Conservation (phyloP, 371 early-diverging fungal species). For the Mortierella sp. region DNA sequence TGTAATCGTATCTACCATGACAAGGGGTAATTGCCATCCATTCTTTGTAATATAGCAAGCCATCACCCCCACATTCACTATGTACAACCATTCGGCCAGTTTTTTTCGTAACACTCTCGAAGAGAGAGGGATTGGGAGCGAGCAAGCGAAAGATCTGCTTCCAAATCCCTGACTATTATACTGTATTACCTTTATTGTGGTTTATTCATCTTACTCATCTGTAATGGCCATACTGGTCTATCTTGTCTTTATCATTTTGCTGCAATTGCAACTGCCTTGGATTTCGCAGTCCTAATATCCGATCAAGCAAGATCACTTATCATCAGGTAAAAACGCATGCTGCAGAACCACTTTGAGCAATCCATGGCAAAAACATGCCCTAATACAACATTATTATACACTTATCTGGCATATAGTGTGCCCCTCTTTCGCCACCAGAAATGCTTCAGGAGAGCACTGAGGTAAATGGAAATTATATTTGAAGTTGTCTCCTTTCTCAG, state of each 20-base stretch:
- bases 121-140: too few relatives aligned
- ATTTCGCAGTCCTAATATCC: conserved; percentile 3
- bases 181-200: too few relatives aligned
- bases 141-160: too few relatives aligned
- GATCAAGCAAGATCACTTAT: conserved; percentile 7
- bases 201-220: not conserved
- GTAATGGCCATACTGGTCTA: not conserved
- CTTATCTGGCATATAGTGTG: not conserved
- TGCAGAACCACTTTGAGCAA: not conserved
- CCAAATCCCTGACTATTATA: too few relatives aligned
- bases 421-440: conserved; percentile 13
- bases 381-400: not conserved
- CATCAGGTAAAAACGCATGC: conserved; percentile 7
- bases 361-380: not conserved
- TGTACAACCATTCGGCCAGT: too few relatives aligned
- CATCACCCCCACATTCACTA: not conserved
- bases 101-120: too few relatives aligned
- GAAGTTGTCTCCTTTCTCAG: not conserved
- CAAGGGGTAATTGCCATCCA: not conserved
- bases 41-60: not conserved
- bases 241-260: not conserved
- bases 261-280: not conserved
- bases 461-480: conserved; percentile 19
- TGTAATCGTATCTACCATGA: not conserved
- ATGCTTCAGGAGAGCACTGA: conserved; percentile 28